Conservation (phyloP, 352 stramenopile genomes). For the Pilasporangium apinafurcum region DNA sequence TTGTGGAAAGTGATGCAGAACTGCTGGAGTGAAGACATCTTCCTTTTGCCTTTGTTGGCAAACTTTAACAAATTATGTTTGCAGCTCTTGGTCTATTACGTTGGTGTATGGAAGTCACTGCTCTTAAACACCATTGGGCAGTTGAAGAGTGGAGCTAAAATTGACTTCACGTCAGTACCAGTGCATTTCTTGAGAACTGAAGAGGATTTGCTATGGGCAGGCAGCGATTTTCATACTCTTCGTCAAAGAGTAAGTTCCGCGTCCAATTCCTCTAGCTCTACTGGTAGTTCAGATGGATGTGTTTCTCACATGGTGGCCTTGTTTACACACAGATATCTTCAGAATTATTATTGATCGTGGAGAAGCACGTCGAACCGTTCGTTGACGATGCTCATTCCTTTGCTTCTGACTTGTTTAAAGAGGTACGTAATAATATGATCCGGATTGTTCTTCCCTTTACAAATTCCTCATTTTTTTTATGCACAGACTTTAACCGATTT, state of each 20-base stretch:
- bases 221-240: slow-evolving; percentile 69
- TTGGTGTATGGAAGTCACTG: slow-evolving; percentile 44
- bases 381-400: slow-evolving; percentile 39
- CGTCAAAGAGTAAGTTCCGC: slow-evolving; percentile 29
- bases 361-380: slow-evolving; percentile 23
- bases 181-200: slow-evolving; percentile 40
- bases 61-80: slow-evolving; percentile 68
- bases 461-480: background rate
- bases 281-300: background rate
- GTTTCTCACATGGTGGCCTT: background rate
- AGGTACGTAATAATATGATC: slow-evolving; percentile 13
- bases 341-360: slow-evolving; percentile 33
- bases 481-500: slow-evolving; percentile 33
- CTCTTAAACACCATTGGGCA: slow-evolving; percentile 32
- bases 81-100: slow-evolving; percentile 60
- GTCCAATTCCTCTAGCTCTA: background rate
- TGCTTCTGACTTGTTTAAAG: slow-evolving; percentile 37
- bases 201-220: slow-evolving; percentile 66
- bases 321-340: slow-evolving; percentile 34
- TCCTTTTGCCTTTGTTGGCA: slow-evolving; percentile 45
- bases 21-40: slow-evolving; percentile 57
- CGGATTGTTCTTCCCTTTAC: background rate
- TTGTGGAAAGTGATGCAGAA: slow-evolving; percentile 41
- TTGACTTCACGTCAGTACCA: slow-evolving; percentile 30
- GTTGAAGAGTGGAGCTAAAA: slow-evolving; percentile 37